Conservation (phyloP, 805 yeast genomes). For the Nakazawaea populi region DNA sequence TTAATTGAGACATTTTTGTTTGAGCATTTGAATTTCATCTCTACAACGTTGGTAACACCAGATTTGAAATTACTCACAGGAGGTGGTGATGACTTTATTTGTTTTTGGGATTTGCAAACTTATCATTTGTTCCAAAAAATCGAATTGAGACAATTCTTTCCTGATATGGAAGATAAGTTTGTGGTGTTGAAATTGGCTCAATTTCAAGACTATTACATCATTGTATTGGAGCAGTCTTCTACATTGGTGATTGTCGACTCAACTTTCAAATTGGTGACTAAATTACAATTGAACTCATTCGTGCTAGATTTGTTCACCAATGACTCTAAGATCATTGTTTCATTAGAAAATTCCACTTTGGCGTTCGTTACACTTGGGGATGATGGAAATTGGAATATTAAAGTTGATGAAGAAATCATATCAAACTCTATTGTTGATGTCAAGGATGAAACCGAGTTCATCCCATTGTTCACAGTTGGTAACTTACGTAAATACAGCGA, state of each 20-base stretch:
- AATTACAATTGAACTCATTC: background rate
- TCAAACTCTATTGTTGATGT: slow-evolving; percentile 12
- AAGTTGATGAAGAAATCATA: background rate
- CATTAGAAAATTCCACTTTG: background rate
- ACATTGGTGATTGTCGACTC: slow-evolving; percentile 17
- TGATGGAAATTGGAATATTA: background rate
- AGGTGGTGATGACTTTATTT: slow-evolving; percentile 82
- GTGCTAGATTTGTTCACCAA: slow-evolving; percentile 1
- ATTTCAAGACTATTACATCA: slow-evolving; percentile 30
- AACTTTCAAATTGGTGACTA: background rate
- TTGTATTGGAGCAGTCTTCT: slow-evolving; percentile 28
- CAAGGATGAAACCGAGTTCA: slow-evolving; percentile 28
- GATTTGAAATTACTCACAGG: slow-evolving; percentile 57
- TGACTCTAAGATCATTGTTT: background rate
- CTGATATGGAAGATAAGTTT: background rate
- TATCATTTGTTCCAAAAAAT: slow-evolving; percentile 37
- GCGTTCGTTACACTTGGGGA: background rate
- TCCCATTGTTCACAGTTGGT: slow-evolving; percentile 49
- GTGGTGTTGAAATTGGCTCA: slow-evolving; percentile 13
- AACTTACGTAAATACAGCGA: slow-evolving; percentile 62
- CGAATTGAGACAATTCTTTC: slow-evolving; percentile 33
- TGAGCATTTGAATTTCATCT: slow-evolving; percentile 82
- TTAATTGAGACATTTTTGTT: slow-evolving; percentile 79
- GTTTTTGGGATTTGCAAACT: slow-evolving; percentile 73
- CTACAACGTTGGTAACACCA: slow-evolving; percentile 58